A percentile compares a stretch with the other conserved stretches of the same genome.
These are phyloP conservation scores for Neonectria coccinea DNA, from an alignment of 2,329 filamentous ascomycete species.

Conservation along the genomic window DNA sequence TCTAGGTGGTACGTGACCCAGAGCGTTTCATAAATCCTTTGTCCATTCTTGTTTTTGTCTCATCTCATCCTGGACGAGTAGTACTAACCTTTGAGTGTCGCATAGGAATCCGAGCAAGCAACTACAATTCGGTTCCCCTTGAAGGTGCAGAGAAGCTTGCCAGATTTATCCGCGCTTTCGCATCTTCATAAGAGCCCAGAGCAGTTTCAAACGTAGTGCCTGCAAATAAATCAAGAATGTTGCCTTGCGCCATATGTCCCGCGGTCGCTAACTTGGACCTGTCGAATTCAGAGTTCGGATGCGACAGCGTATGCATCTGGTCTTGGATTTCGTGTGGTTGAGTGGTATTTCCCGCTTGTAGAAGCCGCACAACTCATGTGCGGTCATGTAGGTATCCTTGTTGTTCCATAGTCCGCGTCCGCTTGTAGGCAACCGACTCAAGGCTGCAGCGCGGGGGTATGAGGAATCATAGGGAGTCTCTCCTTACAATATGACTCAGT, in stretches of 20 bases:
- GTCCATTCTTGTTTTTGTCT: too few relatives aligned
- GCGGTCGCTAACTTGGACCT: too few relatives aligned
- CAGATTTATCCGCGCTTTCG: constrained; percentile 69
- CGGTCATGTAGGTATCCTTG: not conserved
- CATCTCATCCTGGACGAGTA: too few relatives aligned
- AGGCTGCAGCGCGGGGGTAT: not conserved
- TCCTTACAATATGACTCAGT: too few relatives aligned
- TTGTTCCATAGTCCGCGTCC: not conserved
- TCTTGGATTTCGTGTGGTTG: constrained; percentile 48
- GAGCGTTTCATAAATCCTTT: too few relatives aligned
- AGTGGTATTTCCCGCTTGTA: constrained; percentile 35
- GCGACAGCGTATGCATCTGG: constrained; percentile 43
- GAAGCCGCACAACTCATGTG: not conserved
- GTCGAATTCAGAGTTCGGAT: too few relatives aligned
- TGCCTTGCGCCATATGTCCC: too few relatives aligned
- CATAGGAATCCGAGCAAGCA: constrained; percentile 76
- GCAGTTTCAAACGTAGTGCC: too few relatives aligned
- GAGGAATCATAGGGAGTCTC: too few relatives aligned
- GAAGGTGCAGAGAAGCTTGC: constrained; percentile 76
- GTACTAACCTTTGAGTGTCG: constrained; percentile 62
- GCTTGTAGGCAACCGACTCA: not conserved
- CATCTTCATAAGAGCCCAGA: constrained; percentile 39
- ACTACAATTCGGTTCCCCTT: constrained; percentile 86
- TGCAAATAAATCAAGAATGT: too few relatives aligned
- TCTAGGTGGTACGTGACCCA: too few relatives aligned